Conservation (phyloP, 108 stramenopile species). For the Cyclotella atomus region DNA sequence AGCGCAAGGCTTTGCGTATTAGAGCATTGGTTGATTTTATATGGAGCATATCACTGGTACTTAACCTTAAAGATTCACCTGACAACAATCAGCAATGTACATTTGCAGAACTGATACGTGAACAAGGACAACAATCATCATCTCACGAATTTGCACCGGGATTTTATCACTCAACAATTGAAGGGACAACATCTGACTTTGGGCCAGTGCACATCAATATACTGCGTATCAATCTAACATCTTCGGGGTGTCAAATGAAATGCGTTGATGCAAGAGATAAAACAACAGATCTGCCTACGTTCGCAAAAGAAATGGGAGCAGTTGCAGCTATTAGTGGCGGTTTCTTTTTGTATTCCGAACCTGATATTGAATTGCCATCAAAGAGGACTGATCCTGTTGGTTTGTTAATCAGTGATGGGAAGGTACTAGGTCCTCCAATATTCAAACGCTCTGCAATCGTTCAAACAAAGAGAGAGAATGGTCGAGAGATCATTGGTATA, state of each 20-base stretch:
- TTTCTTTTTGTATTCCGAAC: constrained; percentile 52
- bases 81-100: constrained; percentile 10
- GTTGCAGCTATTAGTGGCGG: constrained; percentile 51
- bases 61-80: constrained; percentile 4
- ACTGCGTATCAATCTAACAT: constrained; percentile 25
- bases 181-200: constrained; percentile 28
- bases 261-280: constrained; percentile 26
- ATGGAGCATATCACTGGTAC: constrained; percentile 35
- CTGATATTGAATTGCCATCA: constrained; percentile 34
- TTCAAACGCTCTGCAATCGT: constrained; percentile 34
- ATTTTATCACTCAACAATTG: constrained; percentile 36
- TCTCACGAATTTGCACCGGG: constrained; percentile 29
- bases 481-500: not conserved
- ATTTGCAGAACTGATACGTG: constrained; percentile 5
- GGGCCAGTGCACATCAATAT: constrained; percentile 44
- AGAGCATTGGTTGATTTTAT: constrained; percentile 42
- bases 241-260: constrained; percentile 33
- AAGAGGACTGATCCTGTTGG: constrained; percentile 52
- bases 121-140: constrained; percentile 10
- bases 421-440: constrained; percentile 32
- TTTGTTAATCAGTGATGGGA: constrained; percentile 39
- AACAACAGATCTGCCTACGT: constrained; percentile 18
- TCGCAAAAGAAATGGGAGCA: constrained; percentile 26
- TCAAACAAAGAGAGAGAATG: constrained; percentile 5
- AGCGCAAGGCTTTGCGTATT: constrained; percentile 32